Evolutionary conservation across 169 alveolate genomes (phyloP), one percentile per base, ranked within the genome.

Genomic region (Plasmodium gaboni): DNA sequence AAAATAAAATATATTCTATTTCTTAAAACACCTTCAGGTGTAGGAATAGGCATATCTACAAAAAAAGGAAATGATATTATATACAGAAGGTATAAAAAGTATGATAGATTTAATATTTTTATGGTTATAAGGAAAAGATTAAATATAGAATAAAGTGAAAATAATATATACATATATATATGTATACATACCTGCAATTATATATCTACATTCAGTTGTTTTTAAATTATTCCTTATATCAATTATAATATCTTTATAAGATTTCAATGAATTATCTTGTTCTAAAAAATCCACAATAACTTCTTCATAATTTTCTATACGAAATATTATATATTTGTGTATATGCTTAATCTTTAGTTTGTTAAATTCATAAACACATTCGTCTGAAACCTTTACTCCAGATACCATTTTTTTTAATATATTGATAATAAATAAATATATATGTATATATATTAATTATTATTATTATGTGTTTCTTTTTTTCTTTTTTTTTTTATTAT

Each of bases 21-120:
- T 28, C 91, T 12, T 55, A 83, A 26, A 32, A 83, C 91, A 26
- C 91, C 91, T 28, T 83, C 91, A 68, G 91, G 91, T 17, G 91
- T 83, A 26, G 68, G 59, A 48, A 83, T 57, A 32, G 91, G 91
- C 85, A 83, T 83, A 55, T 83, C 91, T 83, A 42, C 32, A 50
- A 24, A 32, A 5, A 61, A 76, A 46, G 46, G 0, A 22, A 26
- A 32, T 7, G 44, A 19, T 50, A 32, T 50, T 57, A 17, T 24
- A 3, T 38, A 65, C 7, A 28, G 3, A 9, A 65, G 55, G 3
- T 5, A 38, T n/a, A 65, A 28, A n/a, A 65, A 0, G n/a, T 12
- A 55, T 55, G 53, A 32, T 7, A 38, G 10, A 7, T 38, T 38
- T 38, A 5, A 38, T 38, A 38, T 38, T 38, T 38, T n/a, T n/a